Evolutionary conservation across 2,329 filamentous ascomycete species (phyloP).

Genomic region (Diatrype stigma): DNA sequence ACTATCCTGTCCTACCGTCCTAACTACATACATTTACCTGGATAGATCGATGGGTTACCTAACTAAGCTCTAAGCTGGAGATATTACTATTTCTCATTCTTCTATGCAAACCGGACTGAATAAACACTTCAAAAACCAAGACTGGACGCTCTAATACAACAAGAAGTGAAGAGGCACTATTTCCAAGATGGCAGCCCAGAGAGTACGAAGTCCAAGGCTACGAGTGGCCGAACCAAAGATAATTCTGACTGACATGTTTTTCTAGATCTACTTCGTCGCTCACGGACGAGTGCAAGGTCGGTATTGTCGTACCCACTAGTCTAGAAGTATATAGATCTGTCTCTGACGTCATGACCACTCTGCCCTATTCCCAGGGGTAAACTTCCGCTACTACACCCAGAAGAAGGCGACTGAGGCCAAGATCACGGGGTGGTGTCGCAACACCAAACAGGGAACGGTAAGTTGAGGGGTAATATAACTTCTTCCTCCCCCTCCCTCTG

Average conservation of each 20-base stretch:
- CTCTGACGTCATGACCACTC: constrained; percentile 12
- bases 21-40: no score
- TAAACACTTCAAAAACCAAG: background rate
- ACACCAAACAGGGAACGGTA: constrained; percentile 54
- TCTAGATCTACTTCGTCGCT: constrained; percentile 58
- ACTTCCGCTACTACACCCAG: constrained; percentile 54
- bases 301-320: constrained; percentile 9
- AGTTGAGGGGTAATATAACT: background rate
- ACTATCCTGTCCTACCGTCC: no score
- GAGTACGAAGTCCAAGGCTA: constrained; percentile 6
- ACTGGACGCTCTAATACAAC: background rate
- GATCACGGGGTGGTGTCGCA: constrained; percentile 60
- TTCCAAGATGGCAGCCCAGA: constrained; percentile 3
- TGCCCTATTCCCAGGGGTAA: constrained; percentile 41
- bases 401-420: constrained; percentile 46
- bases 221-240: background rate
- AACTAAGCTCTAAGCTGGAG: no score
- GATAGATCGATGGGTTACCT: no score
- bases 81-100: no score
- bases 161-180: background rate
- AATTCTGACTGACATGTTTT: background rate
- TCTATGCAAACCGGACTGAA: no score
- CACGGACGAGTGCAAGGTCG: constrained; percentile 72
- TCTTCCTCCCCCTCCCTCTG: background rate
- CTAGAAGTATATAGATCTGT: constrained; percentile 6